phyloP scores from a whole-genome alignment of 2,329 filamentous ascomycete species.

The Cladosporium sp. region DNA sequence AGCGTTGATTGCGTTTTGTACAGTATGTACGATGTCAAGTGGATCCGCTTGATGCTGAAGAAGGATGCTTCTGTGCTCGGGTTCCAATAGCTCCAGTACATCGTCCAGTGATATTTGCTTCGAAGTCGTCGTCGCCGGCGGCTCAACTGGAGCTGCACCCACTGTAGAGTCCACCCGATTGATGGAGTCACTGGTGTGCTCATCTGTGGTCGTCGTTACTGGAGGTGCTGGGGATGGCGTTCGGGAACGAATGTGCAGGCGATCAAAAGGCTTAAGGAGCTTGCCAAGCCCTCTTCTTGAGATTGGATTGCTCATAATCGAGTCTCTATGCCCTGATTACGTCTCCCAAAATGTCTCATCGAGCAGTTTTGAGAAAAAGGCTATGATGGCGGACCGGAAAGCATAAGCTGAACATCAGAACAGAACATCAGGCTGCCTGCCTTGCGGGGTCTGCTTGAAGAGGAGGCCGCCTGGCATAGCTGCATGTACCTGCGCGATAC shows the following conservation, averaged over 20 bases:
- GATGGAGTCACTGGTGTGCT: neutral
- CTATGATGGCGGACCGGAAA: too few relatives aligned
- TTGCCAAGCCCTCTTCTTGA: too few relatives aligned
- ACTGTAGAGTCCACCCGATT: neutral
- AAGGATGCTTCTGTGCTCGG: neutral
- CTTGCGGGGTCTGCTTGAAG: too few relatives aligned
- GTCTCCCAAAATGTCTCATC: too few relatives aligned
- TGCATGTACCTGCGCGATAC: neutral
- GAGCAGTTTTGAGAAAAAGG: too few relatives aligned
- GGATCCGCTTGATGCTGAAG: neutral
- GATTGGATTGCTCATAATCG: too few relatives aligned
- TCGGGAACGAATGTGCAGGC: neutral
- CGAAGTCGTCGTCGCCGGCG: neutral
- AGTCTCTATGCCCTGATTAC: too few relatives aligned
- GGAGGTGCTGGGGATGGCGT: neutral
- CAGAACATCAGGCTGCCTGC: too few relatives aligned
- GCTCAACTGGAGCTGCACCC: neutral
- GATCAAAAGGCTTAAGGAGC: too few relatives aligned
- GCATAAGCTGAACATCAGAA: too few relatives aligned
- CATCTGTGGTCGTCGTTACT: too few relatives aligned
- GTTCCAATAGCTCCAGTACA: neutral
- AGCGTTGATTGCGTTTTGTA: neutral
- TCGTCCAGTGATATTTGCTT: neutral
- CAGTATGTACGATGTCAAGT: neutral
- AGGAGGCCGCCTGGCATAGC: neutral